phyloP scores from a whole-genome alignment of 2,329 filamentous ascomycete species.

The Colletotrichum truncatum region DNA sequence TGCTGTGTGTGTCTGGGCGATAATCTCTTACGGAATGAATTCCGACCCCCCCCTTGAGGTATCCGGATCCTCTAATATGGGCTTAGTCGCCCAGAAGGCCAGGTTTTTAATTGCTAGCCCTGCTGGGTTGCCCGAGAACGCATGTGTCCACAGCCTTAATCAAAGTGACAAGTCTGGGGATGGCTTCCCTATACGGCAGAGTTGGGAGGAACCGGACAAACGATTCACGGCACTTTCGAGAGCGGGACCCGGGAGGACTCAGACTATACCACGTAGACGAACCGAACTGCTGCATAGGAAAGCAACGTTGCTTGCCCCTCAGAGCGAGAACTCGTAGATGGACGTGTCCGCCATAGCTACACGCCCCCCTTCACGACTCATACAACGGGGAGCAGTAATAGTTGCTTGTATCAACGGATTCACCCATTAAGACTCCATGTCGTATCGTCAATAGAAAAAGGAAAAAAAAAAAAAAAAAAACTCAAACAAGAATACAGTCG shows the following conservation, averaged over 20 bases:
- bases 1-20: too few species aligned
- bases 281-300: background rate
- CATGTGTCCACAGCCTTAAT: background rate
- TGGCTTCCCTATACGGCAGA: background rate
- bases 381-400: background rate
- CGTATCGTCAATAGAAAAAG: background rate
- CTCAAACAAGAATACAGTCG: background rate
- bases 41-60: background rate
- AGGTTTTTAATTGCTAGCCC: background rate
- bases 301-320: slow-evolving; percentile 14
- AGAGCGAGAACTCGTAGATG: background rate
- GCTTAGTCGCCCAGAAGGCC: background rate
- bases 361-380: slow-evolving; percentile 11
- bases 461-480: background rate
- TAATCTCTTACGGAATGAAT: background rate
- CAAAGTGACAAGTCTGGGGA: background rate
- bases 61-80: too few species aligned
- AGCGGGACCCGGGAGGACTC: background rate
- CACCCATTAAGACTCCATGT: background rate
- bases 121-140: slow-evolving; percentile 1
- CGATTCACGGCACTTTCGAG: background rate
- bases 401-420: too few species aligned
- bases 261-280: background rate
- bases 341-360: too few species aligned
- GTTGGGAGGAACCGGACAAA: background rate